A percentile compares a stretch with the other conserved stretches of the same genome.
These are phyloP conservation scores for Sporothrix protearum DNA, from an alignment of 2,329 filamentous ascomycete species.

Conservation along the genomic window DNA sequence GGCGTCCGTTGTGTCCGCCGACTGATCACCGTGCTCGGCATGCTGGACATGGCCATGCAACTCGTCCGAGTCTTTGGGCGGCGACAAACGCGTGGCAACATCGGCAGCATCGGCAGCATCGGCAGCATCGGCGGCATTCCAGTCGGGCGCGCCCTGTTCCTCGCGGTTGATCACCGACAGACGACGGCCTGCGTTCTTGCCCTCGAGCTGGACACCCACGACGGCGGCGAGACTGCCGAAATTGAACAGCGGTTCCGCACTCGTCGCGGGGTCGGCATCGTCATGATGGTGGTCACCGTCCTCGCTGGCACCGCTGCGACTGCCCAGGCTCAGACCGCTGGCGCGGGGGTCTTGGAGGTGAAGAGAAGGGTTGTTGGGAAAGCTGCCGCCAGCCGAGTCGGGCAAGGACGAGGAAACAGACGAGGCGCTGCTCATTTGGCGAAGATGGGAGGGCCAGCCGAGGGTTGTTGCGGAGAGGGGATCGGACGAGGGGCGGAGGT, in stretches of 20 bases:
- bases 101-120: no score
- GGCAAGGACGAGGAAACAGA: constrained; percentile 74
- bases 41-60: constrained; percentile 36
- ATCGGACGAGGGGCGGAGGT: constrained; percentile 43
- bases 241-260: constrained; percentile 80
- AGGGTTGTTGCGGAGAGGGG: constrained; percentile 45
- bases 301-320: constrained; percentile 41
- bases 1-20: background rate
- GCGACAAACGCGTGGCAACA: constrained; percentile 7
- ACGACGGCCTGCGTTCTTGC: constrained; percentile 41
- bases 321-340: constrained; percentile 52
- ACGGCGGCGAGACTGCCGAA: constrained; percentile 84
- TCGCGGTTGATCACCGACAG: constrained; percentile 33
- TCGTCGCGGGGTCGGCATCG: constrained; percentile 41
- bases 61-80: constrained; percentile 37
- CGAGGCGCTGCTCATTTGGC: constrained; percentile 83
- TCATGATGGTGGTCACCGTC: constrained; percentile 45
- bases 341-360: constrained; percentile 47
- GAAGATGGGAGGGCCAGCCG: constrained; percentile 66
- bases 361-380: constrained; percentile 34
- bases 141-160: constrained; percentile 22
- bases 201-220: constrained; percentile 63
- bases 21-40: constrained; percentile 34
- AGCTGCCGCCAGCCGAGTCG: constrained; percentile 61
- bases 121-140: no score